A percentile compares a stretch with the other conserved stretches of the same genome.
These are phyloP conservation scores for Boletus subparvulus DNA, from an alignment of 768 basidiomycete species.

Conservation along the genomic window DNA sequence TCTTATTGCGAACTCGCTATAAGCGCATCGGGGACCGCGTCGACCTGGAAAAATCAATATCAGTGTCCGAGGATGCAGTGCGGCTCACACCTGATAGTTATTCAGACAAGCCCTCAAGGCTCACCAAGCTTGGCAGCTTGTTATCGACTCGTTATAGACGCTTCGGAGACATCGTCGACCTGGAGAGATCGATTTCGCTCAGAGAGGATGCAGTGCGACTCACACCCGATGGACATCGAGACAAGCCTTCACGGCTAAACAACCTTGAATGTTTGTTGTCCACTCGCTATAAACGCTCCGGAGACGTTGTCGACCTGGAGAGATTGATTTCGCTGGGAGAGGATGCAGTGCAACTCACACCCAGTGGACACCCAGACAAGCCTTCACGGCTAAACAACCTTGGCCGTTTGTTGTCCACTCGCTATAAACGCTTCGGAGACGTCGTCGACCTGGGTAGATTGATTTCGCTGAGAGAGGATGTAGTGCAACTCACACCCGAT, in stretches of 20 bases:
- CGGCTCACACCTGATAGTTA: background rate
- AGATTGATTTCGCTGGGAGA: background rate
- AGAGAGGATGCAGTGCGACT: background rate
- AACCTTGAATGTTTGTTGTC: background rate
- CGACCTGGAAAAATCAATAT: background rate
- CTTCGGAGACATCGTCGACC: background rate
- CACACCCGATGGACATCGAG: background rate
- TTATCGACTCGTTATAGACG: background rate
- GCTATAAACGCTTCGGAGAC: background rate
- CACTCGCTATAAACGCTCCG: background rate
- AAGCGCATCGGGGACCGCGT: background rate
- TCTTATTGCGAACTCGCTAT: background rate
- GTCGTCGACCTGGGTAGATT: background rate
- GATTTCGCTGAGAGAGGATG: background rate
- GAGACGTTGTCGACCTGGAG: background rate
- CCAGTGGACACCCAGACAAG: background rate
- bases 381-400: too few relatives aligned
- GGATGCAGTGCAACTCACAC: background rate
- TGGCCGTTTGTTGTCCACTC: background rate
- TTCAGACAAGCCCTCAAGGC: background rate
- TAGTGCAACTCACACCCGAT: too few relatives aligned
- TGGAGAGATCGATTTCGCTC: background rate
- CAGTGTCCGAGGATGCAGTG: background rate
- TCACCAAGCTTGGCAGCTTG: background rate
- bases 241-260: background rate